Base-by-base conservation (phyloP, 129 eudicot genomes). In the Centella asiatica region DNA sequence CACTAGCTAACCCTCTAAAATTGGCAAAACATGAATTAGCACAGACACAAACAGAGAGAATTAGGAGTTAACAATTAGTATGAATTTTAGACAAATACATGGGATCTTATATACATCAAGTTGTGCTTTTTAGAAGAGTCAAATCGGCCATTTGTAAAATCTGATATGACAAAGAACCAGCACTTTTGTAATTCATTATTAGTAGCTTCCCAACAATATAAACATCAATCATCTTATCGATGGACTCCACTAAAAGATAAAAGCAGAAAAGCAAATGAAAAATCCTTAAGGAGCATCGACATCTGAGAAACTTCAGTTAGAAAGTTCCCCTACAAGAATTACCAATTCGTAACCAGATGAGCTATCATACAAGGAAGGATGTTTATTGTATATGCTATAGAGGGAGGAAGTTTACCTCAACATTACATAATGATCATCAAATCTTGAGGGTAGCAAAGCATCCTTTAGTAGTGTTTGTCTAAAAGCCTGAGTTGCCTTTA, bases 341-440 rank as follows among this genome's bases (percentile, higher is more conserved):
- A 15, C 20, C 31, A 40, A 36, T 14, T 7, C 34, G 6, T 22
- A 39, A 33, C 40, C 15, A 60, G 1, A 25, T 26, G 7, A 39
- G 49, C 32, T 20, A 24, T 2, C 50, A 40, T 13, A 15, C 6
- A 60, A 20, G 26, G 22, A 39, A 23, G 26, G 10, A 25, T 44
- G 27, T 9, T 34, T 33, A 8, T 33, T 19, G 19, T 39, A 42
- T n/a, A 24, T 14, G 13, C n/a, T 37, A 14, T 33, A 18, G 18
- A 27, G 25, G 18, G 26, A 49, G 36, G 52, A 14, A 42, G 45
- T 63, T 34, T 62, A 79, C 97, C 95, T 85, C 37, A 85, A 69
- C 86, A 89, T 78, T 74, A 77, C 73, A 60, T 80, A 73, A 67
- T 76, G 79, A 72, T 89, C 85, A 74, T 89, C 92, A 40, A 78